Conservation (phyloP, 176 grass and related monocot species). For the Oryza glumipatula region DNA sequence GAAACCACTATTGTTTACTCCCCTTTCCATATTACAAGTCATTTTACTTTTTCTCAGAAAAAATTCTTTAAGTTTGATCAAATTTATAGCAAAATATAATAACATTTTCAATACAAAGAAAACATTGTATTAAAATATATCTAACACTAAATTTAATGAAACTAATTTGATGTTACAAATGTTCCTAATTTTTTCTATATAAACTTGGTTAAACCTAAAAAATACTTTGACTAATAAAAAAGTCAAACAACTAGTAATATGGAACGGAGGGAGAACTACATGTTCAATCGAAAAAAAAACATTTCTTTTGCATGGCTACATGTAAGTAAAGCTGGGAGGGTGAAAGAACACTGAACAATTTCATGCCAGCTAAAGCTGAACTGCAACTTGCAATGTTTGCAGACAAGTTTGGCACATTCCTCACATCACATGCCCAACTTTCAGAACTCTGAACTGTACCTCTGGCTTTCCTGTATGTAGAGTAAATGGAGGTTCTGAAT, state of each 20-base stretch:
- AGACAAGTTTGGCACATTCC: neutral
- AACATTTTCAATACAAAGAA: too few species aligned
- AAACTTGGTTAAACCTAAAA: too few species aligned
- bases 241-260: too few species aligned
- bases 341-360: neutral
- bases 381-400: neutral
- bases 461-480: neutral
- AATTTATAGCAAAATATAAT: too few species aligned
- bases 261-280: neutral
- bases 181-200: neutral
- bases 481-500: neutral
- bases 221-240: too few species aligned
- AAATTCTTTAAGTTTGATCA: too few species aligned
- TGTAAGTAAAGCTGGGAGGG: neutral
- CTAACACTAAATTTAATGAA: too few species aligned
- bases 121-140: too few species aligned
- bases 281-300: neutral
- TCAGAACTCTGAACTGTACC: constrained; percentile 8
- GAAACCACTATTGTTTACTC: neutral
- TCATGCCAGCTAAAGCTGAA: too few species aligned
- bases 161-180: neutral
- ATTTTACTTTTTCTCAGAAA: too few species aligned
- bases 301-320: neutral
- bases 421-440: neutral
- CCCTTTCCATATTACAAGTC: too few species aligned